Percentiles rank a stretch among this genome's conserved stretches.
phyloP scores from a whole-genome alignment of 148 eudicot genomes.

The Cornus kousa region DNA sequence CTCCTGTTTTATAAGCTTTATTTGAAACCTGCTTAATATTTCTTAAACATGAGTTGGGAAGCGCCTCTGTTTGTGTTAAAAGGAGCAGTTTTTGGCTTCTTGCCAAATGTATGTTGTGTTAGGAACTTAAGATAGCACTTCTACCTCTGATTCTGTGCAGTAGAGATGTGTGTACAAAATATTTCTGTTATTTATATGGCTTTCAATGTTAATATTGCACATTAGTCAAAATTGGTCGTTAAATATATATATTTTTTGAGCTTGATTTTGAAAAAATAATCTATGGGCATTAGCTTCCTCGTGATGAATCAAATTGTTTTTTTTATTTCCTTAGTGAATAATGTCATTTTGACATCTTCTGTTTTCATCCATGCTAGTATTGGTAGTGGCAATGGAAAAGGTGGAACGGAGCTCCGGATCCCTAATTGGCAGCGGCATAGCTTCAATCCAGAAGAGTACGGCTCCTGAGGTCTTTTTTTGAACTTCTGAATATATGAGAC shows the following conservation, averaged over 20 bases:
- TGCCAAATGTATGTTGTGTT: too few species aligned
- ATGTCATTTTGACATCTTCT: not conserved
- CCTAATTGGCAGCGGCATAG: slow-evolving; percentile 87
- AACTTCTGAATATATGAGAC: slow-evolving; percentile 8
- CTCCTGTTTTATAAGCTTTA: too few species aligned
- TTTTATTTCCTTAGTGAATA: not conserved
- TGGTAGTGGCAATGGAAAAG: slow-evolving; percentile 93
- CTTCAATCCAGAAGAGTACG: slow-evolving; percentile 88
- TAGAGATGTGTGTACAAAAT: too few species aligned
- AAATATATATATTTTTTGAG: not conserved
- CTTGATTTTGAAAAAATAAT: slow-evolving; percentile 7
- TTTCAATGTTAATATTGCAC: too few species aligned
- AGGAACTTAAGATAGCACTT: too few species aligned
- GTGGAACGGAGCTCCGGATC: slow-evolving; percentile 92
- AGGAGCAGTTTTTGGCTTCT: too few species aligned
- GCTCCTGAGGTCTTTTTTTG: slow-evolving; percentile 80
- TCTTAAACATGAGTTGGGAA: too few species aligned
- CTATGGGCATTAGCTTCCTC: not conserved
- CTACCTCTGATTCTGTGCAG: too few species aligned
- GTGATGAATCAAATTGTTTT: not conserved
- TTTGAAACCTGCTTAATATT: too few species aligned
- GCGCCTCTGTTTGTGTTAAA: too few species aligned
- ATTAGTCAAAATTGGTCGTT: too few species aligned
- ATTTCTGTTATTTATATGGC: too few species aligned
- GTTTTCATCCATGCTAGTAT: slow-evolving; percentile 38